These are phyloP conservation scores for Colletotrichum costaricense DNA, from an alignment of 2,329 filamentous ascomycete genomes.

Conservation along the genomic window DNA sequence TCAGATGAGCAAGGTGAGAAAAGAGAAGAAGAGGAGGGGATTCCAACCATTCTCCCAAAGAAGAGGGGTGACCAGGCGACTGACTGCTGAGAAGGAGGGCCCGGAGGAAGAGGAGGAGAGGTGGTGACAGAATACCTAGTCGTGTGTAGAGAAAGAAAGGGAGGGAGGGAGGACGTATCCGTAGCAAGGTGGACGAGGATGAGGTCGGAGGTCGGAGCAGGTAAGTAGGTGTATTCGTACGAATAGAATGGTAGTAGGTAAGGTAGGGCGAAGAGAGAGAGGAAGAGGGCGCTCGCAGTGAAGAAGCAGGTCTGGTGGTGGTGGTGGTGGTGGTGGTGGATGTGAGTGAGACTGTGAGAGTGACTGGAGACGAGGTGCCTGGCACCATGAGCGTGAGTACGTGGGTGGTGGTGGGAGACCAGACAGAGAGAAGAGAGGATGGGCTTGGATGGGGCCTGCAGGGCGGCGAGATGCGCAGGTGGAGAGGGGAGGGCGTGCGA, in stretches of 20 bases:
- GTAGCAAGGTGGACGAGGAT: background rate
- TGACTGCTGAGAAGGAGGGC: background rate
- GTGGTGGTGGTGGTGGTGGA: slow-evolving; percentile 2
- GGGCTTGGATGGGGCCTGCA: slow-evolving; percentile 35
- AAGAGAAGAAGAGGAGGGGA: background rate
- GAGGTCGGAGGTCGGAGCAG: slow-evolving; percentile 1
- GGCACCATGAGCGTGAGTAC: background rate
- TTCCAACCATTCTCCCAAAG: background rate
- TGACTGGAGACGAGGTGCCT: slow-evolving; percentile 14
- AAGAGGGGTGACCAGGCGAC: background rate
- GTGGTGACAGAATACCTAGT: background rate
- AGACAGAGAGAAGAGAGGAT: slow-evolving; percentile 36
- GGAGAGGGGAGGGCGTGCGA: slow-evolving; percentile 19
- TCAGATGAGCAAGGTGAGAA: background rate
- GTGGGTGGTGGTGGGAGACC: background rate
- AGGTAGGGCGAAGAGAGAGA: slow-evolving; percentile 5
- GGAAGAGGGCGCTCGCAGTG: slow-evolving; percentile 10
- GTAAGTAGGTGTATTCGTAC: too few relatives aligned
- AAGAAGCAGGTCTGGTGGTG: slow-evolving; percentile 8
- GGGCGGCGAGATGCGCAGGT: slow-evolving; percentile 32
- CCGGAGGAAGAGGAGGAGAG: background rate
- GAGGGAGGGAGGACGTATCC: background rate
- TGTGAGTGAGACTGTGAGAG: slow-evolving; percentile 6
- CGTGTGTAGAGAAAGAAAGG: background rate
- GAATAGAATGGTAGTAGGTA: background rate